A percentile compares a stretch with the other conserved stretches of the same genome.
phyloP scores from a whole-genome alignment of 768 basidiomycete species.

The Auriscalpium orientale region DNA sequence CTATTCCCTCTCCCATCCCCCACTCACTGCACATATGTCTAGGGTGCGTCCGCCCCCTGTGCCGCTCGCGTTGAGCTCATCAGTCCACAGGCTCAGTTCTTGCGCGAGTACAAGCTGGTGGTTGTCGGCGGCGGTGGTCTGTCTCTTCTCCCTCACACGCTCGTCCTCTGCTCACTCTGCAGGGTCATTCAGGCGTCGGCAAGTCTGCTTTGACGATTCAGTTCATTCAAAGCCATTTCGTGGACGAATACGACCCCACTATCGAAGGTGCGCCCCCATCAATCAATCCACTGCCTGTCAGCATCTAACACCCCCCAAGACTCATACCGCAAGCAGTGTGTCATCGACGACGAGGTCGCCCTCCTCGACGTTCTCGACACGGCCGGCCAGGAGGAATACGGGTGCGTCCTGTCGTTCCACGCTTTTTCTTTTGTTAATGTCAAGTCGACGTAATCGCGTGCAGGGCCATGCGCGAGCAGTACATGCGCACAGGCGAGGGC shows the following conservation, averaged over 20 bases:
- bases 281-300: neutral
- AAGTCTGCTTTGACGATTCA: conserved; percentile 96
- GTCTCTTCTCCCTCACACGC: conserved; percentile 16
- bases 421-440: no score
- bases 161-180: neutral
- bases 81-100: conserved; percentile 62
- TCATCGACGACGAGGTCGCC: conserved; percentile 98
- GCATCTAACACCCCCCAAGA: conserved; percentile 38
- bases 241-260: conserved; percentile 91
- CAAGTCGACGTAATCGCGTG: neutral
- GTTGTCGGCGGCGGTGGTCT: conserved; percentile 96
- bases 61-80: no score
- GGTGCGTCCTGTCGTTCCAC: conserved; percentile 42
- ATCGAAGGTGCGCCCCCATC: conserved; percentile 62
- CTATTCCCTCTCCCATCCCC: no score
- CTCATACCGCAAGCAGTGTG: conserved; percentile 94
- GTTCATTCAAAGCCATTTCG: conserved; percentile 94
- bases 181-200: conserved; percentile 41
- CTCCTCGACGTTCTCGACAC: conserved; percentile 95
- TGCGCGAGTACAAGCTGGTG: conserved; percentile 97
- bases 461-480: conserved; percentile 98
- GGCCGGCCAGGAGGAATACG: conserved; percentile 97
- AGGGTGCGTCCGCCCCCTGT: no score
- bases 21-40: no score
- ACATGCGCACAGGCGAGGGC: conserved; percentile 97